A percentile compares a stretch with the other conserved stretches of the same genome.
These are phyloP conservation scores for Hippophae tibetana DNA, from an alignment of 306 rosid genomes.

Conservation along the genomic window DNA sequence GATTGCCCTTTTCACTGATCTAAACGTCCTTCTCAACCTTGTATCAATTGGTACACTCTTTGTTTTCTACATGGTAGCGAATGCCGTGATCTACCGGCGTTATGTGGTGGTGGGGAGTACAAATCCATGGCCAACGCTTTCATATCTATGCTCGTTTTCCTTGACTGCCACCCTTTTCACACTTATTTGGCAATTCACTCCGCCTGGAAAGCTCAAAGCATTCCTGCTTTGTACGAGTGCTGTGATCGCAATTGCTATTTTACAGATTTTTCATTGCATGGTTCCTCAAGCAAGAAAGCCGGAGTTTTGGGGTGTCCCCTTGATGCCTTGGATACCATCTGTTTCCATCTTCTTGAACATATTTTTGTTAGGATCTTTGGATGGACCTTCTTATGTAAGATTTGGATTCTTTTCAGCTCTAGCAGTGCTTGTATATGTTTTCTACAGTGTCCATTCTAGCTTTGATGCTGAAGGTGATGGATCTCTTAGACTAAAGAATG, in stretches of 20 bases:
- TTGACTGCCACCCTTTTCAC: conserved; percentile 49
- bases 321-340: conserved; percentile 95
- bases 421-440: conserved; percentile 48
- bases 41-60: conserved; percentile 92
- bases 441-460: conserved; percentile 92
- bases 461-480: conserved; percentile 62
- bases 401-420: conserved; percentile 64
- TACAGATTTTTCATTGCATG: conserved; percentile 55
- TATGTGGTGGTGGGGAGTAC: conserved; percentile 66
- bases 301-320: conserved; percentile 88
- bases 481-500: conserved; percentile 40
- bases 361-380: conserved; percentile 64
- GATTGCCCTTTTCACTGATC: conserved; percentile 76
- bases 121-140: conserved; percentile 78
- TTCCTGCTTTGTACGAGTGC: conserved; percentile 43
- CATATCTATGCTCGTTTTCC: conserved; percentile 62
- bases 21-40: conserved; percentile 58
- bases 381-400: conserved; percentile 62
- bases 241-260: conserved; percentile 33
- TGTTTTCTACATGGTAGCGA: conserved; percentile 96
- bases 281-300: conserved; percentile 79
- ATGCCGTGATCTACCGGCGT: conserved; percentile 76
- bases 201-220: conserved; percentile 40
- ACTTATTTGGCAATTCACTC: conserved; percentile 56
- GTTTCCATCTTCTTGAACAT: conserved; percentile 66